A percentile compares a stretch with the other conserved stretches of the same genome.
Evolutionary conservation across 202 grass and related monocot species (phyloP).

Genomic region (Zizania palustris): DNA sequence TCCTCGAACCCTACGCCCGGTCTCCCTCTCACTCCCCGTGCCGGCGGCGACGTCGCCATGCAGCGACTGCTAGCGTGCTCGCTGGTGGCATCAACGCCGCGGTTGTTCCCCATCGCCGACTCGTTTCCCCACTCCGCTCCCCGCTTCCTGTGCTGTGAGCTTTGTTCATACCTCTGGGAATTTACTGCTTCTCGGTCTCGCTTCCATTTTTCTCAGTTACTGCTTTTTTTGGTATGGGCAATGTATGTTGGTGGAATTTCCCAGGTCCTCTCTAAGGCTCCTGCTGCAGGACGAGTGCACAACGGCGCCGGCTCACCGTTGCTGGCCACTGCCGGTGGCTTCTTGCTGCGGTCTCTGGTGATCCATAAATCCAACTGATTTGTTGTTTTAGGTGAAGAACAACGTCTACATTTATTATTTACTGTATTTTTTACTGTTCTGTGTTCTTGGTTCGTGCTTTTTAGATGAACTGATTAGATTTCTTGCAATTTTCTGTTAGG

Average conservation of each 20-base stretch:
- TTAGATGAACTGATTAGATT: too few relatives aligned
- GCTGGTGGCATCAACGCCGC: conserved; percentile 66
- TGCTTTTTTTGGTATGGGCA: neutral
- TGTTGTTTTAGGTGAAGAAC: too few relatives aligned
- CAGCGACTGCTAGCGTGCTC: conserved; percentile 70
- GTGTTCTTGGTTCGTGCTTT: too few relatives aligned
- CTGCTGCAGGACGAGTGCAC: too few relatives aligned
- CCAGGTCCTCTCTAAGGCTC: too few relatives aligned
- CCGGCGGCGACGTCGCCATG: conserved; percentile 56
- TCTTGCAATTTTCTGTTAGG: too few relatives aligned
- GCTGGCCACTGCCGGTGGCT: too few relatives aligned
- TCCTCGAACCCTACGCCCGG: conserved; percentile 39
- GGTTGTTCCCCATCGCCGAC: conserved; percentile 60
- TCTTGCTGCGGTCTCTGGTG: too few relatives aligned
- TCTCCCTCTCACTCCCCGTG: neutral
- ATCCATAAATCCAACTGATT: too few relatives aligned
- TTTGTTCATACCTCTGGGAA: neutral
- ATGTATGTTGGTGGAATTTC: neutral
- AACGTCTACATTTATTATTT: too few relatives aligned
- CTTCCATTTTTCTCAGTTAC: neutral
- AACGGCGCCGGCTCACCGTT: too few relatives aligned
- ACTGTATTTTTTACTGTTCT: too few relatives aligned
- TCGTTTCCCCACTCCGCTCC: conserved; percentile 46
- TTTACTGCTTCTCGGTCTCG: neutral
- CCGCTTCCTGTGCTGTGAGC: conserved; percentile 54